Evolutionary conservation across 495 filamentous ascomycete genomes (phyloP).

Genomic region (Talaromyces wortmannii): DNA sequence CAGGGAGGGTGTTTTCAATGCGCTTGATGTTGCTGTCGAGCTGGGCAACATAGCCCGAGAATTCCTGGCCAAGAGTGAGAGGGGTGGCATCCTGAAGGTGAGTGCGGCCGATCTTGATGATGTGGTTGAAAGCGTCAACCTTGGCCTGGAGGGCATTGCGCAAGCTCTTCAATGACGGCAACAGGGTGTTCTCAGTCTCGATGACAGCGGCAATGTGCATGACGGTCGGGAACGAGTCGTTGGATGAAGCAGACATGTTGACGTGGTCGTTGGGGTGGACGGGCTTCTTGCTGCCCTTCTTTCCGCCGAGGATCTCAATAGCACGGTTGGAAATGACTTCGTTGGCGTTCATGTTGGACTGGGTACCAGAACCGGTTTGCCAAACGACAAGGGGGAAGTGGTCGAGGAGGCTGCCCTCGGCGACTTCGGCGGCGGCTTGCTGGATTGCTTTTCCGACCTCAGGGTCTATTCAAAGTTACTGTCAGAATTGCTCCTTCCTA

Average conservation of each 20-base stretch:
- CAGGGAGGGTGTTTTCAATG: slow-evolving; percentile 73
- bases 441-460: slow-evolving; percentile 90
- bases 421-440: slow-evolving; percentile 89
- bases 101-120: slow-evolving; percentile 99
- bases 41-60: slow-evolving; percentile 95
- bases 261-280: slow-evolving; percentile 99
- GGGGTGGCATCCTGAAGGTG: slow-evolving; percentile 98
- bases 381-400: slow-evolving; percentile 99
- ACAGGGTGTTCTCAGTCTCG: slow-evolving; percentile 78
- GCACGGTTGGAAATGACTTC: slow-evolving; percentile 99
- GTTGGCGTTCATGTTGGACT: slow-evolving; percentile 99
- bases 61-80: slow-evolving; percentile 93
- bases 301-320: slow-evolving; percentile 93
- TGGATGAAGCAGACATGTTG: slow-evolving; percentile 97
- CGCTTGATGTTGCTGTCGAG: slow-evolving; percentile 85
- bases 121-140: slow-evolving; percentile 78
- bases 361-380: slow-evolving; percentile 97
- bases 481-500: slow-evolving; percentile 3
- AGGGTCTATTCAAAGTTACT: slow-evolving; percentile 49
- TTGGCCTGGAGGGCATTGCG: slow-evolving; percentile 80
- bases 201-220: slow-evolving; percentile 99
- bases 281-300: slow-evolving; percentile 92
- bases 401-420: slow-evolving; percentile 86
- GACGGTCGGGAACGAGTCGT: slow-evolving; percentile 98
- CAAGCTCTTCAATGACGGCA: slow-evolving; percentile 76